Evolutionary conservation across 2,329 filamentous ascomycete genomes (phyloP).

Genomic region (Hymenoscyphus salicellus): DNA sequence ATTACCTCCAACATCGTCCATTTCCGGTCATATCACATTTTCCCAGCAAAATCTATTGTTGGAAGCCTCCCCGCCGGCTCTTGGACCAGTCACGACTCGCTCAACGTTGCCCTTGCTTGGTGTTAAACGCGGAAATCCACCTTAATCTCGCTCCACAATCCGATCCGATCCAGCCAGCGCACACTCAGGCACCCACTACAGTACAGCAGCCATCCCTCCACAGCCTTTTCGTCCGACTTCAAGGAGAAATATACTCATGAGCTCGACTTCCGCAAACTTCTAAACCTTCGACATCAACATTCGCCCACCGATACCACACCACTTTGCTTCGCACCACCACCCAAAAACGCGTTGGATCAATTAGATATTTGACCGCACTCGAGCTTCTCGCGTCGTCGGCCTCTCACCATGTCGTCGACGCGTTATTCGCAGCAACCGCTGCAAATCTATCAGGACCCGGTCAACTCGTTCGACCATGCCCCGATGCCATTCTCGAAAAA

Average conservation of each 20-base stretch:
- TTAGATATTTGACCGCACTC: neutral
- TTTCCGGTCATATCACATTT: constrained; percentile 6
- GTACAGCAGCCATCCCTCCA: constrained; percentile 28
- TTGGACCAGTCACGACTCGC: constrained; percentile 1
- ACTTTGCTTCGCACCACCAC: constrained; percentile 57
- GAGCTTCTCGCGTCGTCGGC: constrained; percentile 28
- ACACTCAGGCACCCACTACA: constrained; percentile 28
- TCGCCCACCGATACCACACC: constrained; percentile 38
- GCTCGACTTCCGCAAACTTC: constrained; percentile 18
- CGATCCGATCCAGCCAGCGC: constrained; percentile 33
- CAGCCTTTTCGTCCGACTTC: constrained; percentile 21
- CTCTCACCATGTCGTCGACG: constrained; percentile 49
- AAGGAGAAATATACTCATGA: constrained; percentile 17
- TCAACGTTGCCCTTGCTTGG: constrained; percentile 28
- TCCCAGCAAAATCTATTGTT: constrained; percentile 9
- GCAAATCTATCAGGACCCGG: constrained; percentile 58
- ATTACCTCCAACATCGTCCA: constrained; percentile 1
- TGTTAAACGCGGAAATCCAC: constrained; percentile 28
- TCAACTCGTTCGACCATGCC: constrained; percentile 41
- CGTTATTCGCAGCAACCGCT: constrained; percentile 49
- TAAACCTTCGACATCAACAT: constrained; percentile 27
- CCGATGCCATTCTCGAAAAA: constrained; percentile 33
- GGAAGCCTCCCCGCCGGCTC: constrained; percentile 3
- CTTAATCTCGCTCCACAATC: constrained; percentile 36
- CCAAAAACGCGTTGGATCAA: constrained; percentile 39